Evolutionary conservation across 1,284 basidiomycete genomes (phyloP), one percentile per base, ranked within the genome.

Genomic region (Rhodofomes roseus): DNA sequence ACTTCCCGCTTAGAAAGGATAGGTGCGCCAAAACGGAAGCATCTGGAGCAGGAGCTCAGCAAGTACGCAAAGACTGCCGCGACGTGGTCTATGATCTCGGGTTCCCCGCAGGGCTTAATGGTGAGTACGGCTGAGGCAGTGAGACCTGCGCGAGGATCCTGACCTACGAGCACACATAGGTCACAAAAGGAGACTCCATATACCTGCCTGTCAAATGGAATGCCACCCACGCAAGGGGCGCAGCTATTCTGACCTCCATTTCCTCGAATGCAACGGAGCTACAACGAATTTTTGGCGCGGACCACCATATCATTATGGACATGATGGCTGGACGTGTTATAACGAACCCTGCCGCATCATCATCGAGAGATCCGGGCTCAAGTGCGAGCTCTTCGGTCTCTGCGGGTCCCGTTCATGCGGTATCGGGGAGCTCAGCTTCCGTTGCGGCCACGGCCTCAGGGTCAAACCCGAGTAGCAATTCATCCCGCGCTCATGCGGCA

Each of bases 241-340:
- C 36, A 29, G 27, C 14, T 12, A 34, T 52, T 18, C 22, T 52
- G 37, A 55, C 40, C 44, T 55, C 56, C 55, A 59, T 64, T 25
- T 59, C 48, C 51, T 40, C 40, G 46, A 54, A 58, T 39, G 53
- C 57, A 37, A 46, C 22, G 54, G 44, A 46, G 4, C 37, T 22
- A 18, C 37, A 40, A 16, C 23, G 5, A 8, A 41, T 43, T 20
- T 52, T 52, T n/a, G 51, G 51, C 29, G 48, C 16, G 16, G 46
- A 31, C n/a, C 37, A 36, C 22, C 23, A 29, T 16, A 22, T 20
- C 5, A 53, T 31, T 53, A 54, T 48, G 36, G 52, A 53, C 29
- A 16, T 41, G 40, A n/a, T 41, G 40, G 40, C 40, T 41, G 40
- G n/a, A n/a, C n/a, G 40, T 20, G 20, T 41, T 8, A 14, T 8